Evolutionary conservation across 495 filamentous ascomycete genomes (phyloP).

Genomic region (Hypoxylon lenormandii): DNA sequence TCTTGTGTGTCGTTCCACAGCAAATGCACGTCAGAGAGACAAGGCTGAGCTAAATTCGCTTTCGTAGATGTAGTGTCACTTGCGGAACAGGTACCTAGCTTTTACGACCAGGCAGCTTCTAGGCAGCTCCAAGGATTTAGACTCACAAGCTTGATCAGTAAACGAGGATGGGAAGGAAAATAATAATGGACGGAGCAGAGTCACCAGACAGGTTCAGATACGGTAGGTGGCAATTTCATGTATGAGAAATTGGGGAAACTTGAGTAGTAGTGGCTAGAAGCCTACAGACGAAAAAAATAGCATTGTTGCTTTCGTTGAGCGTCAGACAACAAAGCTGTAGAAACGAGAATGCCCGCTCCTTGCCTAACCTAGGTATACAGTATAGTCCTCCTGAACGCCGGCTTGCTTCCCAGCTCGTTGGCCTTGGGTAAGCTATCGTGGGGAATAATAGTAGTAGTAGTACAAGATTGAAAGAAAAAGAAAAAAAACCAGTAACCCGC

Average conservation of each 20-base stretch:
- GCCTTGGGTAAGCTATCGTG: constrained; percentile 15
- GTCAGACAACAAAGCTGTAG: constrained; percentile 13
- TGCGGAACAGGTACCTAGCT: neutral
- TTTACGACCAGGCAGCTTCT: constrained; percentile 16
- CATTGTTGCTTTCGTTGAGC: constrained; percentile 26
- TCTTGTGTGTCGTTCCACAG: constrained; percentile 17
- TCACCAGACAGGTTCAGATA: constrained; percentile 2
- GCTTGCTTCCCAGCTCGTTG: constrained; percentile 5
- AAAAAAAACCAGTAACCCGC: constrained; percentile 22
- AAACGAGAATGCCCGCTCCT: constrained; percentile 13
- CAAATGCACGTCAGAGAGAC: constrained; percentile 35
- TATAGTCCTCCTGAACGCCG: constrained; percentile 23
- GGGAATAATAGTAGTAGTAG: constrained; percentile 25
- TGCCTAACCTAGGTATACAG: constrained; percentile 3
- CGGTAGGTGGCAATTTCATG: neutral
- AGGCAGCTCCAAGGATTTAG: neutral
- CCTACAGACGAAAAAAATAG: constrained; percentile 4
- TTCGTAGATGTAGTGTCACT: constrained; percentile 30
- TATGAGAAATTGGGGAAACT: no score
- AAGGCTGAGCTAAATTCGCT: constrained; percentile 26
- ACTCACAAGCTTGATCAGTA: neutral
- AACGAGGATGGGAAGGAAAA: neutral
- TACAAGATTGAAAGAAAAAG: constrained; percentile 17
- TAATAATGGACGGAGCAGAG: constrained; percentile 19
- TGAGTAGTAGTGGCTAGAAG: neutral